These are phyloP conservation scores for Sporothrix pallida DNA, from an alignment of 2,329 filamentous ascomycete species.

Conservation along the genomic window DNA sequence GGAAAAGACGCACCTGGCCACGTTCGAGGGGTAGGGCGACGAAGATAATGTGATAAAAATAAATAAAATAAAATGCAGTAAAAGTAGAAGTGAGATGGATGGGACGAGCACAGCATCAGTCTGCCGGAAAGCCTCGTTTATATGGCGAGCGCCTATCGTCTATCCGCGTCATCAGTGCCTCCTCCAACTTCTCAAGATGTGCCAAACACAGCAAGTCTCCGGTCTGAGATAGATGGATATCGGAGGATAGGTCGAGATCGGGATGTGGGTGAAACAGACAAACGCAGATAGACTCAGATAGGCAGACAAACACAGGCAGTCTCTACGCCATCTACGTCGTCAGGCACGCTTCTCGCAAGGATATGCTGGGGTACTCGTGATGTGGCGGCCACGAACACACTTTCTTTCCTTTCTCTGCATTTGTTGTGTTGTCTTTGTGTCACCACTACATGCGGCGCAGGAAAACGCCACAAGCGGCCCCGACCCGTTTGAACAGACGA, in stretches of 20 bases:
- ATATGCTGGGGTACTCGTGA: background rate
- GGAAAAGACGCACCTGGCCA: background rate
- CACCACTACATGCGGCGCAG: constrained; percentile 7
- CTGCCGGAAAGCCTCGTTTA: constrained; percentile 6
- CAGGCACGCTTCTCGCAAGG: background rate
- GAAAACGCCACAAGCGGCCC: constrained; percentile 24
- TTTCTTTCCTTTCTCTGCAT: background rate
- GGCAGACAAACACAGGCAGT: background rate
- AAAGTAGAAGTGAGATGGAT: no score
- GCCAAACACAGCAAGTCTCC: constrained; percentile 23
- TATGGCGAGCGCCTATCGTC: constrained; percentile 9
- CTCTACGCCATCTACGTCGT: constrained; percentile 13
- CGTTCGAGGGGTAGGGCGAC: background rate
- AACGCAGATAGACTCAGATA: background rate
- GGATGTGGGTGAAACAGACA: background rate
- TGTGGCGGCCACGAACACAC: background rate
- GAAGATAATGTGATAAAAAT: no score
- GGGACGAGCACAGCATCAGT: background rate
- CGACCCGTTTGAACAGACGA: constrained; percentile 28
- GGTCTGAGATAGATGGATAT: constrained; percentile 26
- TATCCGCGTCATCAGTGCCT: background rate
- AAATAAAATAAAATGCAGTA: no score
- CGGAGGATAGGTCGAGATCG: constrained; percentile 11
- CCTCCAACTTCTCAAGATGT: background rate
- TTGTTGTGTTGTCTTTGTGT: constrained; percentile 24